Percentiles rank a stretch among this genome's conserved stretches.
Evolutionary conservation across 169 alveolate genomes (phyloP).

Genomic region (Babesia divergens): DNA sequence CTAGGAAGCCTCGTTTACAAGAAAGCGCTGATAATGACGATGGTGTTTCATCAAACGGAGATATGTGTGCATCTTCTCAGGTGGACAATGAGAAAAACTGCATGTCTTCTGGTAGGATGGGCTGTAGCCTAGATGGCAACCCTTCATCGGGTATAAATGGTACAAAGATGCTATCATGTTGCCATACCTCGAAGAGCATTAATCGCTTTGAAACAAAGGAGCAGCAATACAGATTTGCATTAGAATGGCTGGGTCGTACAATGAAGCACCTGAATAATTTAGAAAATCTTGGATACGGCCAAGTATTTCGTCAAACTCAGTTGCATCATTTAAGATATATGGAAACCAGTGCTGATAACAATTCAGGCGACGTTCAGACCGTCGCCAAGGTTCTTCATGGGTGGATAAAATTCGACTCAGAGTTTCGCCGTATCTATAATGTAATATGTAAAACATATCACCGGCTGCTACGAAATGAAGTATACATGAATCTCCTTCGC

Average conservation of each 20-base stretch:
- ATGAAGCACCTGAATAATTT: background rate
- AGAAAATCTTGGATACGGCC: slow-evolving; percentile 4
- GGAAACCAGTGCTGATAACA: background rate
- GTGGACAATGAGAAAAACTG: too few relatives aligned
- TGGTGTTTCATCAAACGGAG: too few relatives aligned
- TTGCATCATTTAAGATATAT: background rate
- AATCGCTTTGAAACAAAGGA: too few relatives aligned
- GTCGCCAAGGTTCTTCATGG: background rate
- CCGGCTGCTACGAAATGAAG: slow-evolving; percentile 3
- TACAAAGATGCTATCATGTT: too few relatives aligned
- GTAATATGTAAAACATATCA: background rate
- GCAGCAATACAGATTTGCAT: background rate
- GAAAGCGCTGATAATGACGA: too few relatives aligned
- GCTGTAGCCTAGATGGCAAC: too few relatives aligned
- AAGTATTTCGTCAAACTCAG: background rate
- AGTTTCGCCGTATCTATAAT: background rate
- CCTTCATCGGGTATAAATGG: too few relatives aligned
- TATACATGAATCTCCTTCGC: slow-evolving; percentile 17
- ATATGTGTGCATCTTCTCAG: too few relatives aligned
- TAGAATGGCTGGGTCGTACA: slow-evolving; percentile 10
- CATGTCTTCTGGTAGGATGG: too few relatives aligned
- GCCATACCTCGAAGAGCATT: too few relatives aligned
- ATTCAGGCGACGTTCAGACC: background rate
- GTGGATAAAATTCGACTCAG: slow-evolving; percentile 7
- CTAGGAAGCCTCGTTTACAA: too few relatives aligned